Evolutionary conservation across 2,329 filamentous ascomycete genomes (phyloP).

Genomic region (Penicillium sp.): DNA sequence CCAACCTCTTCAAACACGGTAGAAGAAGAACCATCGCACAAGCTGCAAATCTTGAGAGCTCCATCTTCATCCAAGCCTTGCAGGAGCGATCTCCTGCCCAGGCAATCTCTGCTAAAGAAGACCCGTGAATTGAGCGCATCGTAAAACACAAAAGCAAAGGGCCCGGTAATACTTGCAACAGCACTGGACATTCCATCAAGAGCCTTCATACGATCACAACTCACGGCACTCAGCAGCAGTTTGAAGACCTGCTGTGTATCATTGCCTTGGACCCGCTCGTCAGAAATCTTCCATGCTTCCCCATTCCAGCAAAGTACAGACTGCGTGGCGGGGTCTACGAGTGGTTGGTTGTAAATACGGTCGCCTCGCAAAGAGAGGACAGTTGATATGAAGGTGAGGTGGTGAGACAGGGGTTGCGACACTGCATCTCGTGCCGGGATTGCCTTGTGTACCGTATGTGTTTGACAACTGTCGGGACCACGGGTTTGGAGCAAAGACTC

Average conservation of each 20-base stretch:
- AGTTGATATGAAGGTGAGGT: conserved; percentile 74
- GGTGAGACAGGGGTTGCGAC: conserved; percentile 35
- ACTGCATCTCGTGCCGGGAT: conserved; percentile 22
- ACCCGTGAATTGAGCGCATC: conserved; percentile 66
- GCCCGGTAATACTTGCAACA: conserved; percentile 71
- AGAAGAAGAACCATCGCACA: conserved; percentile 59
- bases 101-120: conserved; percentile 83
- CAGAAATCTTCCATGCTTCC: conserved; percentile 81
- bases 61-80: conserved; percentile 53
- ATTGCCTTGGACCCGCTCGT: conserved; percentile 66
- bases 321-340: conserved; percentile 59
- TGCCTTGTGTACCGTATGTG: conserved; percentile 33
- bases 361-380: conserved; percentile 88
- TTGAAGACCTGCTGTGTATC: conserved; percentile 75
- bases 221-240: conserved; percentile 56
- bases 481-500: conserved; percentile 41
- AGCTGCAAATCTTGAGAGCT: conserved; percentile 69
- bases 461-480: conserved; percentile 50
- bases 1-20: conserved; percentile 76
- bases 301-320: conserved; percentile 95
- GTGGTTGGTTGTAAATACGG: conserved; percentile 72
- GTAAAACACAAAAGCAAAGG: conserved; percentile 87
- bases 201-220: conserved; percentile 19
- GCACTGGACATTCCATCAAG: conserved; percentile 44
- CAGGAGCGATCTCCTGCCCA: conserved; percentile 84